Evolutionary conservation across 75 land plant genomes (phyloP).

Genomic region (Sequoia sempervirens): DNA sequence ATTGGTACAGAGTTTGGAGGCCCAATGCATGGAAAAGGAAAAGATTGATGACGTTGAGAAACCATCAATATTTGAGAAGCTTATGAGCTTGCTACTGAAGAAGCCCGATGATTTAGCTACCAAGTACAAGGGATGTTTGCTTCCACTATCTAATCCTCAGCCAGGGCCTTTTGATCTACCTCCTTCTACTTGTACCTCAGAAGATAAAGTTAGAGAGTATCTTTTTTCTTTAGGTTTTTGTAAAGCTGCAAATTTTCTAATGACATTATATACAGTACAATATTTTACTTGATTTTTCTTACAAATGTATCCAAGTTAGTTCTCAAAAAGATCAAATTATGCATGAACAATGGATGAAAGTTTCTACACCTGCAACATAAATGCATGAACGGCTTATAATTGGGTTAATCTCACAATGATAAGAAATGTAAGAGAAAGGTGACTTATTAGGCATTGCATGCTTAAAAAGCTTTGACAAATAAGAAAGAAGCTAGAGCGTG

Average conservation of each 20-base stretch:
- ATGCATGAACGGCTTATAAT: too few relatives aligned
- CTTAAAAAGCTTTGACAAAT: too few relatives aligned
- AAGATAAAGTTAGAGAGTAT: slow-evolving; percentile 73
- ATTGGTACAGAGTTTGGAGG: slow-evolving; percentile 24
- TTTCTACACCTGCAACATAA: too few relatives aligned
- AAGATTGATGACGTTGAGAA: neutral
- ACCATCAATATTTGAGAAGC: slow-evolving; percentile 14
- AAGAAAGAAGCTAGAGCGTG: too few relatives aligned
- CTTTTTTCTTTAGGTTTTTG: slow-evolving; percentile 20
- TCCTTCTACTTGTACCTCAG: slow-evolving; percentile 17
- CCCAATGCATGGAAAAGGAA: slow-evolving; percentile 14
- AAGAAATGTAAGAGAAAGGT: too few relatives aligned
- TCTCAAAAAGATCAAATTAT: neutral
- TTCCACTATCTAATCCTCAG: slow-evolving; percentile 12
- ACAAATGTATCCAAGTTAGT: neutral
- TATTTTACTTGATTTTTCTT: neutral
- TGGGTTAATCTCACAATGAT: too few relatives aligned
- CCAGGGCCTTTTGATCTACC: slow-evolving; percentile 6
- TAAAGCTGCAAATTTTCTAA: neutral
- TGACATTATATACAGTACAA: neutral
- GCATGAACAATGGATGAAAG: neutral
- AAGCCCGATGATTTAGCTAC: slow-evolving; percentile 55
- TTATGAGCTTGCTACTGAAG: slow-evolving; percentile 36
- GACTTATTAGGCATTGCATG: too few relatives aligned
- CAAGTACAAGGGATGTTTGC: slow-evolving; percentile 31